Base-by-base conservation (phyloP, 2,329 filamentous ascomycete species). In the Simplicillium sp. region DNA sequence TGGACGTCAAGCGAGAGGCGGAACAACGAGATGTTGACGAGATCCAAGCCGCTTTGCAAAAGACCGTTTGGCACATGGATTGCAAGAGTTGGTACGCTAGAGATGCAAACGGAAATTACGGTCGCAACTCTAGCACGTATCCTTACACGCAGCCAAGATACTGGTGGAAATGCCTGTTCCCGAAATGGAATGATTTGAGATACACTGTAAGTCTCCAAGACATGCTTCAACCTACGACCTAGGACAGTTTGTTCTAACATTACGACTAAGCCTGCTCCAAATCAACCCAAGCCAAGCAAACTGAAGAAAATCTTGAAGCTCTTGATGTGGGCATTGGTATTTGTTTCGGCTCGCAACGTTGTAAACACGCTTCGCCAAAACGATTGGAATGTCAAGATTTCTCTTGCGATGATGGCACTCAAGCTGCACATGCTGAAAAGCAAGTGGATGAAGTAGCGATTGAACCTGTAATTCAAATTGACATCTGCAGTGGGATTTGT, bases 81-180 rank as follows among this genome's bases (percentile, higher is more conserved):
- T 66, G 64, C 40, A 43, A 48, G 29, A 65, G 50, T 48, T 67
- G 63, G 64, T 67, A 66, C 43, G 48, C 50, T 41, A 47, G 43
- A 25, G 48, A 46, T 12, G 49, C 39, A 11, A 44, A 50, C 11
- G 53, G 55, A 28, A 46, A 47, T 18, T 43, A 32, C 14, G 41
- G 44, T 32, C 61, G 57, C 57, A 66, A 66, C 37, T 48, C 52
- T 13, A 55, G 53, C 40, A 57, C 50, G 2, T 65, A 62, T 43
- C 63, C 63, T 2, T 60, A 54, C 43, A 55, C 50, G 3, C 62
- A 65, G 44, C 47, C 46, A 0, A 46, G 57, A 17, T 61, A 51
- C 34, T 65, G 61, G 62, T 64, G 57, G 35, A 48, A 48, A 6
- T 56, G 60, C 38, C 33, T 65, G 29, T 65, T 65, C 20, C 60